A percentile compares a stretch with the other conserved stretches of the same genome.
These are phyloP conservation scores for Aspergillus fischeri DNA, from an alignment of 2,329 filamentous ascomycete genomes.

Conservation along the genomic window DNA sequence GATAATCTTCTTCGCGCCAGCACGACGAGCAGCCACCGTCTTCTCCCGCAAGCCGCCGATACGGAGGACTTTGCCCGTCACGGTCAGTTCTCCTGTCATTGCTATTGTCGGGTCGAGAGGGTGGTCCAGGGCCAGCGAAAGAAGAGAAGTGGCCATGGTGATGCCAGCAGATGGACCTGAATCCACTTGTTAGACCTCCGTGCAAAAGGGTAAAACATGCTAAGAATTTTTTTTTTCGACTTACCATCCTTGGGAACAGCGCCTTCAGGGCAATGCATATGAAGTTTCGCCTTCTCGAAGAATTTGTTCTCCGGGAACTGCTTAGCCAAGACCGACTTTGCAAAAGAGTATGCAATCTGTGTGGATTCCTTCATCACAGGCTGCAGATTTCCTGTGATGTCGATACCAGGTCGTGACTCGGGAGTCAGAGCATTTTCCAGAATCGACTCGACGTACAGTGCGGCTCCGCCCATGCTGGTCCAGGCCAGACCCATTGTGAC, in stretches of 20 bases:
- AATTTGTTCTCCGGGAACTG: slow-evolving; percentile 88
- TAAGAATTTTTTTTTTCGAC: slow-evolving; percentile 13
- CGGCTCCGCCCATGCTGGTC: slow-evolving; percentile 95
- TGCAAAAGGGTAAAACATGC: not conserved
- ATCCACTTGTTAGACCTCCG: slow-evolving; percentile 9
- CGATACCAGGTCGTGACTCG: slow-evolving; percentile 70
- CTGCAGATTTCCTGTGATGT: slow-evolving; percentile 93
- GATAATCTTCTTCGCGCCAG: slow-evolving; percentile 87
- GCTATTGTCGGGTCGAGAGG: slow-evolving; percentile 81
- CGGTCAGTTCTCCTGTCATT: slow-evolving; percentile 96
- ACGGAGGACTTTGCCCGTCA: slow-evolving; percentile 92
- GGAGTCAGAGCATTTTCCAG: slow-evolving; percentile 75
- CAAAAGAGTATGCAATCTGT: slow-evolving; percentile 90
- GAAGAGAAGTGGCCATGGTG: slow-evolving; percentile 92
- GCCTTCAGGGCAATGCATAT: slow-evolving; percentile 94
- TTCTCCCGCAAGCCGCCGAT: slow-evolving; percentile 95
- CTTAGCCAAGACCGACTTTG: slow-evolving; percentile 81
- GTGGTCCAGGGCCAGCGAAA: slow-evolving; percentile 77
- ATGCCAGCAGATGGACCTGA: slow-evolving; percentile 78
- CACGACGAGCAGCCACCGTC: slow-evolving; percentile 88
- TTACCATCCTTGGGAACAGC: slow-evolving; percentile 86
- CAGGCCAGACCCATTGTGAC: slow-evolving; percentile 97
- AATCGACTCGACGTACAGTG: slow-evolving; percentile 96
- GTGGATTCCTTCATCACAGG: slow-evolving; percentile 98
- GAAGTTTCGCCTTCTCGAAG: slow-evolving; percentile 92